Base-by-base conservation (phyloP, 208 protist species). In the Naegleria fowleri region DNA sequence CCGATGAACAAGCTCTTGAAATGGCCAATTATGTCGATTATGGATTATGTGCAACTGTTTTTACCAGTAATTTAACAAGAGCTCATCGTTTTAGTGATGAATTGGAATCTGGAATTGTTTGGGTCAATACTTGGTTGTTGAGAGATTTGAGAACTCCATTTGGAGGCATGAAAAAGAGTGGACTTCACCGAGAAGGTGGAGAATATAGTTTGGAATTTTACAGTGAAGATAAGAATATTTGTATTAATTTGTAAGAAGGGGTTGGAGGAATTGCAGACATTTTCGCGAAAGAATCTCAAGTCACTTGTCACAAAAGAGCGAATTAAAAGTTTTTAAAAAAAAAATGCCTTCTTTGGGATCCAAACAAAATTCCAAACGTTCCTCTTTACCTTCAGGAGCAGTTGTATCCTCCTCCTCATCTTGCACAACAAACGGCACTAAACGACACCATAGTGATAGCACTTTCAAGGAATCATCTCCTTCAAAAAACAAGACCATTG, bases 121-220 rank as follows among this genome's bases (percentile, higher is more conserved):
- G 95, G 51, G 92, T 96, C 43, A 98, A 98, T 93, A 95, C 96
- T 91, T 33, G 91, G 93, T 36, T 92, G 87, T 33, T 92, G 93
- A 85, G 51, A 92, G n/a, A 93, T 95, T n/a, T 93, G 93, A 90
- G 94, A 93, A 94, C 95, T 0, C 97, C 97, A 38, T 98, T 98
- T 91, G 97, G 97, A 83, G 97, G 96, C 7, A 90, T 96, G 38
- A 98, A 98, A 93, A 94, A 96, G 41, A 96, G 94, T 90, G 97
- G 97, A 25, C 92, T 98, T 39, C 96, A 96, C 36, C 94, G 95
- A 6, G 96, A 98, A 90, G 96, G 95, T 85, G 96, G 95, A 25
- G 85, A 94, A n/a, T 79, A 94, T 59, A 93, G 91, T 40, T 88
- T 95, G 39, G 94, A 95, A 39, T 95, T 96, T 88, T 96, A 93